Evolutionary conservation across 306 rosid genomes (phyloP), one percentile per base, ranked within the genome.

Genomic region (Betula pendula): DNA sequence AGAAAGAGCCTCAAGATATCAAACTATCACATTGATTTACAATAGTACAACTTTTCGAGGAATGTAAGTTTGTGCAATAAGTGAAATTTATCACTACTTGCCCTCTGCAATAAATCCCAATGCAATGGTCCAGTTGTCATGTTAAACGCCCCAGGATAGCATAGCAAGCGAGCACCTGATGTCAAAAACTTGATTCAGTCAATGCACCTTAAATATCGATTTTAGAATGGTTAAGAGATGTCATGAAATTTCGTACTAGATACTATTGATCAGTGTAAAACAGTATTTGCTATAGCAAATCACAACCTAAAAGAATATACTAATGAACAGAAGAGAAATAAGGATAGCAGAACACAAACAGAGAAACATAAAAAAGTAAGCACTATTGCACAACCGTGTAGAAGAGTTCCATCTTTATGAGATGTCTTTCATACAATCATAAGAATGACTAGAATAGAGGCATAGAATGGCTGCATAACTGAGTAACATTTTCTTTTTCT

Each of bases 51-150:
- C 2, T 5, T 58, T 29, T 49, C 10, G 17, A 24, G 3, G 29
- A 45, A 40, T 3, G 17, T 20, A 65, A 76, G 49, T 20, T 63
- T 5, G 51, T 27, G 77, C 76, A 75, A 42, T 11, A 72, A 11
- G 24, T 22, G 38, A 79, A 75, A 74, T 48, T 31, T 49, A 59
- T 71, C 33, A 24, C 8, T 81, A 95, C 99, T 92, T 55, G 97
- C 93, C 75, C 99, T 85, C 84, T 95, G 98, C 82, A 92, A 81
- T 77, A 95, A 82, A 68, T 95, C 99, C 99, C 99, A 92, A 77
- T 95, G 99, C 86, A 95, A 85, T n/a, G 98, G 97, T 82, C 99
- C 98, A 68, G 99, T 95, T 51, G 99, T 95, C 99, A 92, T 95
- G 88, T 95, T 95, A 83, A 95, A 95, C 52, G 99, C 99, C 82